Base-by-base conservation (phyloP, 1,139 yeast species). In the Casaregolazyma lundiana region DNA sequence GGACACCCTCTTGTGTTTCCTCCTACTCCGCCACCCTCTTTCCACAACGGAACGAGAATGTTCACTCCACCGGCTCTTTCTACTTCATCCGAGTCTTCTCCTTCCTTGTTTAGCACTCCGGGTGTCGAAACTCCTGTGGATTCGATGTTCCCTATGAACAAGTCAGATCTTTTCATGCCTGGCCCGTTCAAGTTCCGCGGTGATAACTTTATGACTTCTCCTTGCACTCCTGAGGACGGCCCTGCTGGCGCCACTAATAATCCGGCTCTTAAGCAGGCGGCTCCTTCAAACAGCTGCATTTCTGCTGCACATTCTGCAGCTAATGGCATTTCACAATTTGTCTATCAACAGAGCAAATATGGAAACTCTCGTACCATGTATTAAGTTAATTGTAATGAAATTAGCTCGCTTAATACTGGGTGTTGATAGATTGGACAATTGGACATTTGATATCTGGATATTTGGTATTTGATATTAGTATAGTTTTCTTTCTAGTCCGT, bases 181-280 rank as follows among this genome's bases (percentile, higher is more conserved):
- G 48, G 47, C 15, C 49, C 57, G 3, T 45, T 48, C 38, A 53
- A 52, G 48, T 35, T 40, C 7, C 42, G 48, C 19, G 51, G 49
- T 11, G 54, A 51, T 11, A 53, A 53, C 15, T 59, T 59, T 37
- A 47, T 60, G 43, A 60, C 65, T 13, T 64, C 64, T n/a, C 65
- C 65, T n/a, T 56, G 64, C 46, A 57, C 65, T 6, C 65, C 63
- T 13, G 62, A 54, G 39, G 62, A 59, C 18, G 35, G 38, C 29
- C 29, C 29, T 24, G 32, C 15, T n/a, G 32, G 32, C 2, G 32
- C 13, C 11, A 26, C 15, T 26, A 26, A 26, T 26, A 26, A 26
- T 15, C 32, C 32, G 15, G 32, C 32, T 26, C 13, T 11, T 15
- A 26, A 26, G 11, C 32, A 26, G 15, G 32, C 32, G 11, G n/a